Conservation (phyloP, 1,139 yeast genomes). For the Kodamaea sp. region DNA sequence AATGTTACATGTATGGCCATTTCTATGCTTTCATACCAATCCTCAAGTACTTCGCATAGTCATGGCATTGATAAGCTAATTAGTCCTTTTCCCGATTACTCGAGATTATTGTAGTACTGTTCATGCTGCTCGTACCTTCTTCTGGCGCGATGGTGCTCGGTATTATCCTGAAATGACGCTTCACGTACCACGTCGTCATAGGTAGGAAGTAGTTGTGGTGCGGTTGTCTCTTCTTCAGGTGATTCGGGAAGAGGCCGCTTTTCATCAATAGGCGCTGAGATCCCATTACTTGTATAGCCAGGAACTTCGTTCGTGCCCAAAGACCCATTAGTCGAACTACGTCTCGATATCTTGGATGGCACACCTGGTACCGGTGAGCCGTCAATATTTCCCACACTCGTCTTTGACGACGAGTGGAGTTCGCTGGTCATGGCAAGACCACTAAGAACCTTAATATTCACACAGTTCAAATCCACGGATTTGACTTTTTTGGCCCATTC, state of each 20-base stretch:
- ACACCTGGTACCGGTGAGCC: not conserved
- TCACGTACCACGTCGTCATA: conserved; percentile 15
- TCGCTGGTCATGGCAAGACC: conserved; percentile 35
- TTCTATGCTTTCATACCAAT: too few relatives aligned
- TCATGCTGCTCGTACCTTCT: conserved; percentile 41
- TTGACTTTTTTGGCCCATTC: conserved; percentile 24
- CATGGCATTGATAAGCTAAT: too few relatives aligned
- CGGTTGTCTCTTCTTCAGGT: conserved; percentile 1
- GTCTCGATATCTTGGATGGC: not conserved
- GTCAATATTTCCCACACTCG: conserved; percentile 4
- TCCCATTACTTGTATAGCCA: not conserved
- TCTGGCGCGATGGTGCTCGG: conserved; percentile 24
- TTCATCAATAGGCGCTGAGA: not conserved
- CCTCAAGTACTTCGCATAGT: too few relatives aligned
- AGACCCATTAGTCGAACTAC: not conserved
- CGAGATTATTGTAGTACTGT: conserved; percentile 31
- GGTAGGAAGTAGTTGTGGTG: conserved; percentile 10
- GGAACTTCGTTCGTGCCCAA: not conserved
- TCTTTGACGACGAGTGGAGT: conserved; percentile 10
- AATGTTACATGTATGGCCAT: too few relatives aligned
- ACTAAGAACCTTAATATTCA: conserved; percentile 43
- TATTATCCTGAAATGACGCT: conserved; percentile 13
- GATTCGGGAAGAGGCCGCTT: not conserved
- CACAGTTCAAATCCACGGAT: conserved; percentile 34
- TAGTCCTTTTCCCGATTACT: too few relatives aligned